Evolutionary conservation across 1,139 yeast species (phyloP), one percentile per base, ranked within the genome.

Genomic region (Lodderomyces metapsilosis): DNA sequence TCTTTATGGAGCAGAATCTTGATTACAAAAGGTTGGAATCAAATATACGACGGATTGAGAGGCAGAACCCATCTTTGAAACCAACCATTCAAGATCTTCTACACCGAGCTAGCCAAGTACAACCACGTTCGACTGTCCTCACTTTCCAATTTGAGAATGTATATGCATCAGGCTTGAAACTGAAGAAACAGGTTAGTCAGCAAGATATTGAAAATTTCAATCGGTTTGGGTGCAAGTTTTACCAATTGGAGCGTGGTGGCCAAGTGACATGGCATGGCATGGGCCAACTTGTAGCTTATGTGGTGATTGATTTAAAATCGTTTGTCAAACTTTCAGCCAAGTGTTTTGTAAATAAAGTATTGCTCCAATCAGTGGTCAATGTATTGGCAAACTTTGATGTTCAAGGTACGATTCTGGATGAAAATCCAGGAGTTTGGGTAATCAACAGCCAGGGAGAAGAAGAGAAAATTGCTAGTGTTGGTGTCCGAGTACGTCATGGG

Each of bases 231-330:
- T 64, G 74, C 44, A 51, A 56, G 27, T 87, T 80, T 55, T 76
- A 82, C 21, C 95, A 88, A 54, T 76, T 94, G 0, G 82, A 81
- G 46, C 71, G 99, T 46, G 99, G 99, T n/a, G 99, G 99, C 0
- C 95, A 92, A 58, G 81, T 92, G 1, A 92, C 98, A 0, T 94
- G 88, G 74, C 99, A 94, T 64, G 98, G 98, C 0, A 84, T 91
- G 2, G 98, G 98, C 0, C 99, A 94, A 61, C 61, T 89, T 36
- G 96, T 91, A 3, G 82, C 88, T 2, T 94, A 91, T 56, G 82
- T 94, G 13, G 74, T 94, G 2, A 47, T 94, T 35, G 97, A 92
- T 58, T 68, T 92, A 42, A 73, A 76, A 47, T 72, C 77, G 36
- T 85, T 86, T 53, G 54, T 63, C 31, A 64, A 75, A 38, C 66